phyloP scores from a whole-genome alignment of 2,329 filamentous ascomycete species.

The Paracorniculantispora psalliotae region DNA sequence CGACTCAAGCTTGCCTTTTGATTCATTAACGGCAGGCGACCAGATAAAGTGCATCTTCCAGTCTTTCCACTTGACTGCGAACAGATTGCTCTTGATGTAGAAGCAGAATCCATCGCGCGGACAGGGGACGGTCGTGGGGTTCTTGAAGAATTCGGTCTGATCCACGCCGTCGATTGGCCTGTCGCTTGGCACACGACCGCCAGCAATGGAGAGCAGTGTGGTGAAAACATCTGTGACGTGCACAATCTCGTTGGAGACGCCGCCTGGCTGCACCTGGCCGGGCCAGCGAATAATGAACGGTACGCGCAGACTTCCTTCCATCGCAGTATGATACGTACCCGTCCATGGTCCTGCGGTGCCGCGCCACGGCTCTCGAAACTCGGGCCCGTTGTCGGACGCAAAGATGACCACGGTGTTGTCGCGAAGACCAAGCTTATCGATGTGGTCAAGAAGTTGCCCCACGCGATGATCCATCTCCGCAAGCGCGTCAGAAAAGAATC shows the following conservation, averaged over 20 bases:
- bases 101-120: conserved; percentile 26
- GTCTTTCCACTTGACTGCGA: conserved; percentile 30
- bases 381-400: conserved; percentile 31
- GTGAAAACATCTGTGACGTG: conserved; percentile 31
- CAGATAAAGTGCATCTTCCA: conserved; percentile 32
- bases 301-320: conserved; percentile 31
- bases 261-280: conserved; percentile 21
- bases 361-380: conserved; percentile 27
- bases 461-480: conserved; percentile 30
- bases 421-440: conserved; percentile 24
- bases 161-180: conserved; percentile 27
- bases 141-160: conserved; percentile 23
- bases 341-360: conserved; percentile 31
- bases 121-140: conserved; percentile 16
- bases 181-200: background rate
- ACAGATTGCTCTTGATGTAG: conserved; percentile 31
- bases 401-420: conserved; percentile 28
- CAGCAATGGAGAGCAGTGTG: conserved; percentile 23
- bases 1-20: conserved; percentile 25
- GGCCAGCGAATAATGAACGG: conserved; percentile 33
- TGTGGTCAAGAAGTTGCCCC: conserved; percentile 27
- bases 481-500: conserved; percentile 30
- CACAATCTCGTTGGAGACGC: conserved; percentile 27
- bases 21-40: conserved; percentile 32
- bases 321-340: conserved; percentile 32